A percentile compares a stretch with the other conserved stretches of the same genome.
phyloP scores from a whole-genome alignment of 441 rosid species.

The Lepidium campestre region DNA sequence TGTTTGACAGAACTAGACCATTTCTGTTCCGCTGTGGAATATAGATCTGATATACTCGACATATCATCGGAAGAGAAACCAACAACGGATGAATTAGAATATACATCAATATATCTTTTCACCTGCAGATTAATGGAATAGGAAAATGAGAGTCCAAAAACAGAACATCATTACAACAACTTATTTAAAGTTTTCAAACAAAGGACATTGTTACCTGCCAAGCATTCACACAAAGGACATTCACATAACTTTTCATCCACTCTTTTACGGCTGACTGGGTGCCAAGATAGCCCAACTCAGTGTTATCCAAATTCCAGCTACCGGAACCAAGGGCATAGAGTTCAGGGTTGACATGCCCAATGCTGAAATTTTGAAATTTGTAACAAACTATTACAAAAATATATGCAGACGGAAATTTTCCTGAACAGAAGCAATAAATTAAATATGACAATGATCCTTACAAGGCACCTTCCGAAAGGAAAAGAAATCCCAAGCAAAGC shows the following conservation, averaged over 20 bases:
- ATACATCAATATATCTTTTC: constrained; percentile 85
- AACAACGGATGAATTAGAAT: constrained; percentile 85
- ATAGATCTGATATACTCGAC: constrained; percentile 47
- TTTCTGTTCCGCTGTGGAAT: constrained; percentile 59
- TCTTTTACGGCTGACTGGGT: constrained; percentile 35
- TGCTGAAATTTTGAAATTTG: constrained; percentile 40
- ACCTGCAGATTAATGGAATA: constrained; percentile 44
- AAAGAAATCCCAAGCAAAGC: constrained; percentile 84
- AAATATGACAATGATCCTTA: constrained; percentile 51
- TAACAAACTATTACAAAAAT: not conserved
- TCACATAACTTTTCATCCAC: constrained; percentile 62
- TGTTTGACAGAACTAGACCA: constrained; percentile 41
- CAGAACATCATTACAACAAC: not conserved
- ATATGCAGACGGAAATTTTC: not conserved
- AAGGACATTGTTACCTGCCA: constrained; percentile 71
- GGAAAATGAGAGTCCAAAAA: not conserved
- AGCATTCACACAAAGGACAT: constrained; percentile 78
- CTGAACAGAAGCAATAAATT: constrained; percentile 16
- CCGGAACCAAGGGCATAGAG: constrained; percentile 82
- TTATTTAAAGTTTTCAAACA: not conserved
- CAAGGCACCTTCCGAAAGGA: constrained; percentile 99
- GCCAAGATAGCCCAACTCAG: constrained; percentile 16
- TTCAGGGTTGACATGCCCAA: constrained; percentile 90
- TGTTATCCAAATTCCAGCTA: constrained; percentile 45
- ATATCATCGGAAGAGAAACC: constrained; percentile 93